Evolutionary conservation across 345 rosid species (phyloP).

Genomic region (Gossypium herbaceum): DNA sequence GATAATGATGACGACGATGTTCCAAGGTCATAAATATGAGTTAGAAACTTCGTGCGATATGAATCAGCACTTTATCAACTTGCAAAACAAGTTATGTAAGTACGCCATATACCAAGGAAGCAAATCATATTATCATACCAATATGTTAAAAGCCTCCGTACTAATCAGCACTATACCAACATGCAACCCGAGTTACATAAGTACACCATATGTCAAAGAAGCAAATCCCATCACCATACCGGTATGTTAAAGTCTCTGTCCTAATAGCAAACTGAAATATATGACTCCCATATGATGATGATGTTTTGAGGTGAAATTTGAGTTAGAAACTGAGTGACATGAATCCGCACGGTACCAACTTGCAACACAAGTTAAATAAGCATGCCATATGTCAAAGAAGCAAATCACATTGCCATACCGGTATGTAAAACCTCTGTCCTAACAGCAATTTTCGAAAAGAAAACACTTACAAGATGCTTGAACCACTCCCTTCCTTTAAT

Average conservation of each 20-base stretch:
- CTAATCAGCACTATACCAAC: neutral
- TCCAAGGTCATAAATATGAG: neutral
- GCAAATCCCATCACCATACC: neutral
- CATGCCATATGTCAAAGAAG: neutral
- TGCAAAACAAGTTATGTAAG: neutral
- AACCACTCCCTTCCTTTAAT: slow-evolving; percentile 77
- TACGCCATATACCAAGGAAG: neutral
- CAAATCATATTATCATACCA: neutral
- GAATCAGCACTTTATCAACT: neutral
- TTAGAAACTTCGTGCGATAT: neutral
- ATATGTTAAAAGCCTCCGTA: neutral
- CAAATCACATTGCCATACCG: neutral
- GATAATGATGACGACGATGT: neutral
- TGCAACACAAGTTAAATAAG: neutral
- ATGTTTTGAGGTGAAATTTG: too few species aligned
- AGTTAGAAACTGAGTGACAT: neutral
- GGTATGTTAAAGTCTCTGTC: neutral
- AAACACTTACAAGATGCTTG: slow-evolving; percentile 73
- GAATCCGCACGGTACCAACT: neutral
- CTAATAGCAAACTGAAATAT: too few species aligned
- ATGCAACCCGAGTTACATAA: neutral
- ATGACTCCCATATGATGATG: too few species aligned
- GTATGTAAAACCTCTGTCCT: neutral
- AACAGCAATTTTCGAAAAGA: neutral
- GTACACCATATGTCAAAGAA: neutral